Conservation (phyloP, 129 eudicot species). For the Heracleum sosnowskyi region DNA sequence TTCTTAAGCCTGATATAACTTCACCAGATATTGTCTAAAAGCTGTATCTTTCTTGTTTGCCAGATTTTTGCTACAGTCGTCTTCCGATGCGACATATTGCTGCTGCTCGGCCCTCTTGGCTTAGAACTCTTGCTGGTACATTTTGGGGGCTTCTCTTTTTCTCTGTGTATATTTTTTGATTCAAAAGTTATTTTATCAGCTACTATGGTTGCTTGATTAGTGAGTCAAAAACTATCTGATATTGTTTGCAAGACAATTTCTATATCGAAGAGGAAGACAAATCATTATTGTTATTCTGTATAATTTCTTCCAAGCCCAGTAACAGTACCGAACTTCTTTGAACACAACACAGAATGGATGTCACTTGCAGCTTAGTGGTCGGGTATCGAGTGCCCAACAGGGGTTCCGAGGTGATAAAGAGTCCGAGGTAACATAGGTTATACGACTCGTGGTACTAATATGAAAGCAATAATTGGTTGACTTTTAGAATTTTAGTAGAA, state of each 20-base stretch:
- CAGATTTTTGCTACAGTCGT: constrained; percentile 81
- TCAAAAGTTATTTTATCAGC: background rate
- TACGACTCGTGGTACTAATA: too few species aligned
- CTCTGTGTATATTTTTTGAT: background rate
- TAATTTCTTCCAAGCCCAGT: background rate
- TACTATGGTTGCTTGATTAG: background rate
- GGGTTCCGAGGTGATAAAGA: background rate
- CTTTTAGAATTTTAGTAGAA: too few species aligned
- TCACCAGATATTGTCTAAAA: background rate
- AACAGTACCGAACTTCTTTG: background rate
- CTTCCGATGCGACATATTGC: constrained; percentile 94
- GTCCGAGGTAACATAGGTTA: background rate
- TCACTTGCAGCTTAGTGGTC: background rate
- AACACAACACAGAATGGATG: background rate
- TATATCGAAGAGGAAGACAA: background rate
- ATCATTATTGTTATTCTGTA: background rate
- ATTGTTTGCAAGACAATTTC: background rate
- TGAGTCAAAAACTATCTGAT: background rate
- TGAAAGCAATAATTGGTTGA: too few species aligned
- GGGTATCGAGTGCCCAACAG: background rate
- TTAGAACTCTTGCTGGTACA: constrained; percentile 85
- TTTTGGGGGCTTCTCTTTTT: constrained; percentile 5
- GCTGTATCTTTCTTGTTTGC: constrained; percentile 23
- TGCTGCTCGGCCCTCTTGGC: constrained; percentile 81
- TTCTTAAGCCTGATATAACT: background rate